Conservation (phyloP, 306 rosid species). For the Urtica urens region DNA sequence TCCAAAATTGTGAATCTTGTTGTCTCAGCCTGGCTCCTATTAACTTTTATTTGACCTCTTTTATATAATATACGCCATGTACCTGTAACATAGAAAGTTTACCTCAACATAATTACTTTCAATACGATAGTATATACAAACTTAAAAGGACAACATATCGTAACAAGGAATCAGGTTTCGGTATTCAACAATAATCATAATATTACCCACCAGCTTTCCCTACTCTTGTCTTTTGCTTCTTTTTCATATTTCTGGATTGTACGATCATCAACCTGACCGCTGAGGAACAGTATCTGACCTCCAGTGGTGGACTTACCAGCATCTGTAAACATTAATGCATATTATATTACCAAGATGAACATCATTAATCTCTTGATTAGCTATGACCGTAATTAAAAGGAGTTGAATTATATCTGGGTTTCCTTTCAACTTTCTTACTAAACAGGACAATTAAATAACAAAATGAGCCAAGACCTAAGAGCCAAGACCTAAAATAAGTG, state of each 20-base stretch:
- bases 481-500: too few species aligned
- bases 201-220: slow-evolving; percentile 92
- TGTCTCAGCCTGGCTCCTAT: slow-evolving; percentile 29
- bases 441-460: too few species aligned
- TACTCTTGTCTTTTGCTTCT: slow-evolving; percentile 98
- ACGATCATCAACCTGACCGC: slow-evolving; percentile 94
- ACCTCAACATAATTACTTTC: slow-evolving; percentile 2
- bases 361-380: too few species aligned
- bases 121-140: too few species aligned
- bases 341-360: too few species aligned
- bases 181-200: too few species aligned
- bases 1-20: slow-evolving; percentile 90
- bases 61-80: slow-evolving; percentile 96
- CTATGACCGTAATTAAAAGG: too few species aligned
- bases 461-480: too few species aligned
- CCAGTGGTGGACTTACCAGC: slow-evolving; percentile 99
- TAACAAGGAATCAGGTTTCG: too few species aligned
- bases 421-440: too few species aligned
- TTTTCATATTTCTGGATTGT: slow-evolving; percentile 94
- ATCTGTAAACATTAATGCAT: slow-evolving; percentile 55
- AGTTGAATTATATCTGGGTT: too few species aligned
- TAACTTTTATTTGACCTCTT: slow-evolving; percentile 72
- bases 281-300: slow-evolving; percentile 96
- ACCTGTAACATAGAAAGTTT: slow-evolving; percentile 41
- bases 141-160: too few species aligned